phyloP scores from a whole-genome alignment of 192 early-diverging fungal species.

The Rhizophagus clarus region DNA sequence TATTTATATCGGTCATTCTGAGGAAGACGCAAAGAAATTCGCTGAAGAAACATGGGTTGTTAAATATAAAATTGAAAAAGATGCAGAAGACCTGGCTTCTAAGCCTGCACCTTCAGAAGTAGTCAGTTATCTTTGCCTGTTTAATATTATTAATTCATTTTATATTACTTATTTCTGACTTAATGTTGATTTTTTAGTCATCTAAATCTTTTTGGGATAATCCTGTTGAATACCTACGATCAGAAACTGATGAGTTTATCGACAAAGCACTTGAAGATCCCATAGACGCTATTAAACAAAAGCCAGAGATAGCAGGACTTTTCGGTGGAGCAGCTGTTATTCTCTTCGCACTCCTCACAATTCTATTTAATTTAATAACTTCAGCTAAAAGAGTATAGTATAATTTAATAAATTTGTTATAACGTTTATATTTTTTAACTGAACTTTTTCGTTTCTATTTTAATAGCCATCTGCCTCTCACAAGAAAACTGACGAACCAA shows the following conservation, averaged over 20 bases:
- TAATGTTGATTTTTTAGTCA: neutral
- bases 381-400: constrained; percentile 31
- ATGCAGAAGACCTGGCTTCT: constrained; percentile 46
- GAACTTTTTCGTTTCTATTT: neutral
- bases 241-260: constrained; percentile 41
- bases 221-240: constrained; percentile 37
- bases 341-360: constrained; percentile 35
- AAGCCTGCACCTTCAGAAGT: constrained; percentile 14
- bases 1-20: constrained; percentile 82
- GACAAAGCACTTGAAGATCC: constrained; percentile 41
- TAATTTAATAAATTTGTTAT: neutral
- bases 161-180: neutral
- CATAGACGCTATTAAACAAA: constrained; percentile 41
- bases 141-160: neutral
- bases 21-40: constrained; percentile 66
- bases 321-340: constrained; percentile 37
- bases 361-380: constrained; percentile 40
- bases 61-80: constrained; percentile 73
- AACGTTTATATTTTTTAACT: neutral
- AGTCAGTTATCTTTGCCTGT: neutral
- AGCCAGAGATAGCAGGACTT: constrained; percentile 38
- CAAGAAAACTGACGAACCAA: constrained; percentile 49
- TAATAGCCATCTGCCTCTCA: constrained; percentile 33
- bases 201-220: constrained; percentile 38
- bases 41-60: constrained; percentile 77